Base-by-base conservation (phyloP, 257 asterid species). In the Petrea volubilis region DNA sequence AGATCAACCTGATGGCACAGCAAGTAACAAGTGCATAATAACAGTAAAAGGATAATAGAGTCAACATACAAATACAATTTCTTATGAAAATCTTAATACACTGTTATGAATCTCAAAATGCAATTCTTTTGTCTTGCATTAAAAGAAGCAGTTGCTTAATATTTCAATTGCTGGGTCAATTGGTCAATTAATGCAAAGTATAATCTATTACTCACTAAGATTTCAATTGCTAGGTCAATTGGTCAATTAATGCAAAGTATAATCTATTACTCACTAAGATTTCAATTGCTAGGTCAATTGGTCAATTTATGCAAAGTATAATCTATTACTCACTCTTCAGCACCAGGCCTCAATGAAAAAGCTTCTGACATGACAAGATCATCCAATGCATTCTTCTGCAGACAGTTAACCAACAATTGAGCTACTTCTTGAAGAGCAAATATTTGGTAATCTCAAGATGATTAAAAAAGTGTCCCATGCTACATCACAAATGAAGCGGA, bases 321-420 rank as follows among this genome's bases (percentile, higher is more conserved):
- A 69, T 38, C n/a, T 49, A 72, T 10, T 62, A 82, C 97, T 85
- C 85, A 94, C 99, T 82, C 88, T 72, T 82, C 88, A 70, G 85
- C 90, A 57, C 96, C 99, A 71, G 95, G 96, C 78, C 95, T 89
- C 82, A 94, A 78, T 7, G 96, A 77, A 68, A 85, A 82, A 29
- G 89, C 67, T 69, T 83, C 74, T 76, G 99, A 88, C 76, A 64
- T 72, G 76, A 91, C 88, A 63, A 91, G 93, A 79, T 86, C 99
- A 73, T 83, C 95, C 86, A 89, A 43, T 58, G 97, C 98, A 77
- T 77, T 83, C 87, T 84, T 89, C 99, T 94, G 96, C 90, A 84
- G 67, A 75, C 63, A 82, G 71, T 70, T 60, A 78, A 80, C 49
- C 61, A 69, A 74, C 23, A 15, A 52, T 61, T 79, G 59, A 85